phyloP scores from a whole-genome alignment of 2,329 filamentous ascomycete species.

The Colletotrichum nymphaeae region DNA sequence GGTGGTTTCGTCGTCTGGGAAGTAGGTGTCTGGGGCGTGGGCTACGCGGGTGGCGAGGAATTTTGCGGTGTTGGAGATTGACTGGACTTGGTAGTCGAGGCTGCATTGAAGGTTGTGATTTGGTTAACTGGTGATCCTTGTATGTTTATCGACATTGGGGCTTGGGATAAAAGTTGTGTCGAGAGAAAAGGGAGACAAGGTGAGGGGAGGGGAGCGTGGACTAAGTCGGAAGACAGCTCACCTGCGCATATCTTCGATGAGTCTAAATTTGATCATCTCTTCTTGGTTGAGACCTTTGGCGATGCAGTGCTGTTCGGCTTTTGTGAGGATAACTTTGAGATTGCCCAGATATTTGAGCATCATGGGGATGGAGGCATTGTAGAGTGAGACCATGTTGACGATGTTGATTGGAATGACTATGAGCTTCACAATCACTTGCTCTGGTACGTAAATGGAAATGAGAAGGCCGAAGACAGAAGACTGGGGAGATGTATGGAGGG shows the following conservation, averaged over 20 bases:
- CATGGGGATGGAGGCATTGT: slow-evolving; percentile 39
- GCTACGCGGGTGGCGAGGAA: slow-evolving; percentile 36
- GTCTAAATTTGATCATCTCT: slow-evolving; percentile 37
- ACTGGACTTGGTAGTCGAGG: slow-evolving; percentile 38
- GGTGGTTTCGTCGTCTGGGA: slow-evolving; percentile 35
- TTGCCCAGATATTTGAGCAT: slow-evolving; percentile 43
- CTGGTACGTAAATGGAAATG: neutral
- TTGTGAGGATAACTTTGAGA: slow-evolving; percentile 39
- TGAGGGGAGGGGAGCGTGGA: no score
- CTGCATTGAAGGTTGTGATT: no score
- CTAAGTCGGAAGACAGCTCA: no score
- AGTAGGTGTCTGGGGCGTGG: slow-evolving; percentile 22
- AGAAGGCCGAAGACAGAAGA: neutral
- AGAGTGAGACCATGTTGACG: slow-evolving; percentile 29
- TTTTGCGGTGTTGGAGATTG: slow-evolving; percentile 38
- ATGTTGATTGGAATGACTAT: neutral
- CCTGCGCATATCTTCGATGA: slow-evolving; percentile 39
- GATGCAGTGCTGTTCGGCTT: slow-evolving; percentile 26
- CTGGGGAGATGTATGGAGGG: neutral
- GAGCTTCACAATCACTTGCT: neutral
- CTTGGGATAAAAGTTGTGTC: neutral
- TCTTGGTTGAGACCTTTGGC: slow-evolving; percentile 29
- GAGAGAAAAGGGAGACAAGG: neutral
- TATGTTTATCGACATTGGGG: neutral
- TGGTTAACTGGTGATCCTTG: no score